Evolutionary conservation across 768 basidiomycete species (phyloP).

Genomic region (Podaxis sp.): DNA sequence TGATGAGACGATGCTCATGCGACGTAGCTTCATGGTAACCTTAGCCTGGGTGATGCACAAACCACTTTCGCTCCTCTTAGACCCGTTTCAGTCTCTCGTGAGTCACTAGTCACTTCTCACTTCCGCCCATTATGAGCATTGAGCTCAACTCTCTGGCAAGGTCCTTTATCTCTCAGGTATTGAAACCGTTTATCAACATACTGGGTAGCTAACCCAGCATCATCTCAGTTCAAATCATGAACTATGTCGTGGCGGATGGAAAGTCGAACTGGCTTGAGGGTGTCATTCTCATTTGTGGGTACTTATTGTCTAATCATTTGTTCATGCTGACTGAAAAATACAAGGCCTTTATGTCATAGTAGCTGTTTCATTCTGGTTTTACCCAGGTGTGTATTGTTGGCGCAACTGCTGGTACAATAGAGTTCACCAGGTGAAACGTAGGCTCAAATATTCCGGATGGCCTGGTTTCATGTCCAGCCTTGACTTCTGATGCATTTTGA

Average conservation of each 20-base stretch:
- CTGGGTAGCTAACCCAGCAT: background rate
- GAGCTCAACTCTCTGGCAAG: conserved; percentile 19
- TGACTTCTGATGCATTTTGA: background rate
- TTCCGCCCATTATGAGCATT: background rate
- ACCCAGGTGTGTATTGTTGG: conserved; percentile 38
- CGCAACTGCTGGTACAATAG: background rate
- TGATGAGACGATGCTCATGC: background rate
- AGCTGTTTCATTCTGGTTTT: conserved; percentile 74
- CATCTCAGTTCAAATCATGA: conserved; percentile 72
- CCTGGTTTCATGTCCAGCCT: conserved; percentile 11
- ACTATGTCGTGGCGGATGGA: conserved; percentile 83
- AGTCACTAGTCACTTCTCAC: conserved; percentile 22
- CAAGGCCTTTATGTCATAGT: conserved; percentile 70
- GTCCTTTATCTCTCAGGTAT: conserved; percentile 51
- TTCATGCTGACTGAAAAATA: background rate
- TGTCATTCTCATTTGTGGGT: conserved; percentile 67
- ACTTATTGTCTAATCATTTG: background rate
- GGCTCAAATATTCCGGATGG: conserved; percentile 25
- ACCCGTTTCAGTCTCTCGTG: conserved; percentile 76
- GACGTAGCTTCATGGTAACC: conserved; percentile 63
- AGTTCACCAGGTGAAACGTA: background rate
- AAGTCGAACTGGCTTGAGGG: conserved; percentile 94
- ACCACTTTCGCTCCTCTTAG: conserved; percentile 79
- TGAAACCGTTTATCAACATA: background rate
- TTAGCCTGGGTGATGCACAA: conserved; percentile 82